Conservation (phyloP, 2,329 filamentous ascomycete genomes). For the Rhinocladiella similis region DNA sequence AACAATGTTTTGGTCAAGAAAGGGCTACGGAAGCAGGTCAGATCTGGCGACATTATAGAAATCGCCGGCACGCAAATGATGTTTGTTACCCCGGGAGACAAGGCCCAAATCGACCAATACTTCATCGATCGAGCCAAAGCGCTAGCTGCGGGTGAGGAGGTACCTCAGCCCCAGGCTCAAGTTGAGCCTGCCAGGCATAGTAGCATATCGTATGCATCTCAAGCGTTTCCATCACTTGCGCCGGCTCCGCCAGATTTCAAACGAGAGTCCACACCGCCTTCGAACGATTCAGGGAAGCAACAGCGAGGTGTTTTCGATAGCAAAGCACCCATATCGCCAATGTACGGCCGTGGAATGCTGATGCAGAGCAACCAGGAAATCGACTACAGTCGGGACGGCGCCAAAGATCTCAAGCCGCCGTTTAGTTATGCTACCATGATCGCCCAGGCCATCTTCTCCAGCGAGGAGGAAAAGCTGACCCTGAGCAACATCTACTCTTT, state of each 20-base stretch:
- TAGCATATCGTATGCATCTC: conserved; percentile 4
- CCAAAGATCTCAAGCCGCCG: conserved; percentile 89
- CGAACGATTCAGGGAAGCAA: conserved; percentile 30
- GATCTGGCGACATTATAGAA: conserved; percentile 87
- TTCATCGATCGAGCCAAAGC: conserved; percentile 68
- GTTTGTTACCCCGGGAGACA: conserved; percentile 85
- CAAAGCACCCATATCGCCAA: conserved; percentile 46
- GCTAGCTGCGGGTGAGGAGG: conserved; percentile 41
- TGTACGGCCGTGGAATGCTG: conserved; percentile 53
- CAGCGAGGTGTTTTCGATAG: conserved; percentile 34
- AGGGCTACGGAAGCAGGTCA: conserved; percentile 65
- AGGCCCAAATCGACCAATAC: conserved; percentile 66
- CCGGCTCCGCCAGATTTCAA: conserved; percentile 46
- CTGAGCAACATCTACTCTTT: conserved; percentile 90
- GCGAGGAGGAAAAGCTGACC: conserved; percentile 83
- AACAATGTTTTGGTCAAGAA: conserved; percentile 71
- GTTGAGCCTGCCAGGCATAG: conserved; percentile 28
- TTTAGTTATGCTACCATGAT: conserved; percentile 98
- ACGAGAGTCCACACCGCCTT: conserved; percentile 37
- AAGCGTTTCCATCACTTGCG: conserved; percentile 34
- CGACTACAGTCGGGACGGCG: conserved; percentile 70
- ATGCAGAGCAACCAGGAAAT: conserved; percentile 55
- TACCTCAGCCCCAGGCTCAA: conserved; percentile 43
- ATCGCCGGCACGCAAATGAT: conserved; percentile 96
- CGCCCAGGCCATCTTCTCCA: conserved; percentile 89